Evolutionary conservation across 805 yeast genomes (phyloP), one percentile per base, ranked within the genome.

Genomic region (Isabelozyma pseudorhagii): DNA sequence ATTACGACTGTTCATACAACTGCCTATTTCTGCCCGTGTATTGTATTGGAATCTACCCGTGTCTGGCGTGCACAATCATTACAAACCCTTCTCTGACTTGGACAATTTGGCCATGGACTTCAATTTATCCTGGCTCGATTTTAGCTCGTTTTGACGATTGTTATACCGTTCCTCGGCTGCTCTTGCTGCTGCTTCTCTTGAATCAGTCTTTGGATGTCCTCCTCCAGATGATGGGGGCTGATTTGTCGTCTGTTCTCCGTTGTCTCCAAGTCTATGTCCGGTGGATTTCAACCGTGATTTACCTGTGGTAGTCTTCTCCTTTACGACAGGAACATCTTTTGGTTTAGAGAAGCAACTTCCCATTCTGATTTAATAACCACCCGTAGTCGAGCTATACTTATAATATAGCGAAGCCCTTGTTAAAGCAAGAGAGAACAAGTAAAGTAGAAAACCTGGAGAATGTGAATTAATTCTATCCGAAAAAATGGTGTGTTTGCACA

Each of bases 151-250:
- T 46, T 69, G 69, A 25, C 62, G 66, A 42, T 57, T 60, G 29
- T 62, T 52, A 50, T 52, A 66, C 42, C 79, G 53, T 36, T 54
- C 60, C 47, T 73, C 72, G 1, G 78, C 78, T 6, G 79, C 79
- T 40, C 52, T 55, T 5, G 76, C 78, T 2, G 66, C 74, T 2
- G 76, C 76, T 17, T 58, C 67, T 44, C 54, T 59, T 15, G 68
- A 55, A 17, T 44, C 42, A 5, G 36, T 9, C 10, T 29, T 47
- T 3, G 51, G 13, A 8, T 38, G 44, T 42, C 47, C 50, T n/a
- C 52, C 56, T 8, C 64, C 66, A n/a, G 41, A 31, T 38, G 43
- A n/a, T 21, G 17, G 38, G 17, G 42, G 42, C 38, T 48, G 40
- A 13, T 11, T 15, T 15, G 10, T 25, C 40, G 25, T 27, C 25